phyloP scores from a whole-genome alignment of 2,329 filamentous ascomycete species.

The Sporothrix curviconia region DNA sequence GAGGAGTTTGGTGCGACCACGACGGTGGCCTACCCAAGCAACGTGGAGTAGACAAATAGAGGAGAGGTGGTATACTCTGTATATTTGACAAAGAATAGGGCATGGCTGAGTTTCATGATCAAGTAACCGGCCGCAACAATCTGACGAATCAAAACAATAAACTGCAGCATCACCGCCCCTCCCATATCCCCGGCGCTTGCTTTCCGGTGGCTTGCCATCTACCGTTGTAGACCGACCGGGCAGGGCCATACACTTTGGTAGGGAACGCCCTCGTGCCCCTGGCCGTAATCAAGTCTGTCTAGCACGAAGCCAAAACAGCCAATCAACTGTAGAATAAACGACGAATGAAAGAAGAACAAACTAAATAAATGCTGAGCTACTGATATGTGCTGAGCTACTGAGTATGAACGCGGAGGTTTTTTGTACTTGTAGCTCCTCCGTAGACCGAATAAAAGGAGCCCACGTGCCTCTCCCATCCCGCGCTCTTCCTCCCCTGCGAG shows the following conservation, averaged over 20 bases:
- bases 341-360: too few species aligned
- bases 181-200: too few species aligned
- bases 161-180: slow-evolving; percentile 7
- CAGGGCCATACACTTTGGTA: too few species aligned
- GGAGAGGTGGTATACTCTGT: neutral
- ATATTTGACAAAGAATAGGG: neutral
- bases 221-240: neutral
- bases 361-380: too few species aligned
- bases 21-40: slow-evolving; percentile 64
- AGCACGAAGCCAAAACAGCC: neutral
- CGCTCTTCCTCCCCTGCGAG: neutral
- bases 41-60: slow-evolving; percentile 45
- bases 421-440: too few species aligned
- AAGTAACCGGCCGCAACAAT: neutral
- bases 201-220: neutral
- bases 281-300: too few species aligned
- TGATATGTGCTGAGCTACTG: too few species aligned
- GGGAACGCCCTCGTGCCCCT: slow-evolving; percentile 3
- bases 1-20: slow-evolving; percentile 65
- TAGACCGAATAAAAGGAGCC: neutral
- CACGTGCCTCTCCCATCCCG: slow-evolving; percentile 11
- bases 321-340: too few species aligned
- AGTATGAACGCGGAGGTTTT: too few species aligned
- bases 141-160: slow-evolving; percentile 11
- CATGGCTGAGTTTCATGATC: neutral